Conservation (phyloP, 106 monocot species). For the Amphibolis antarctica region DNA sequence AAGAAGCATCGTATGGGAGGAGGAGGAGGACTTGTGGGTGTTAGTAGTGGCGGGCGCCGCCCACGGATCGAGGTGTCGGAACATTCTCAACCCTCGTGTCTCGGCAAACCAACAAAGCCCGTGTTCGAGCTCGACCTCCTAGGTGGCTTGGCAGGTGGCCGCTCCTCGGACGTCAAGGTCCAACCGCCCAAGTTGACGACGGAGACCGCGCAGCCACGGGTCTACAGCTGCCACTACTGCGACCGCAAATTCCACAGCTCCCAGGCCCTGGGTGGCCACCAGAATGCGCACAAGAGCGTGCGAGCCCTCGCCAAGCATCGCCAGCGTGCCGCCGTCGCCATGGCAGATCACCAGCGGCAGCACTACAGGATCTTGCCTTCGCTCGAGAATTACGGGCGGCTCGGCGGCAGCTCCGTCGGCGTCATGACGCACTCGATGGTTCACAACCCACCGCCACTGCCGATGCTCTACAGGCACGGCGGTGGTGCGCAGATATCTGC, state of each 20-base stretch:
- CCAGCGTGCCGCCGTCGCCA: not conserved
- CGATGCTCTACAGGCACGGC: not conserved
- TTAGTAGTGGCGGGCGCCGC: not conserved
- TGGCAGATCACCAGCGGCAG: not conserved
- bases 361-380: not conserved
- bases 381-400: not conserved
- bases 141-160: not conserved
- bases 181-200: not conserved
- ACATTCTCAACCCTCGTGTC: not conserved
- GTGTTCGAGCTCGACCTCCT: not conserved
- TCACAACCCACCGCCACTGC: not conserved
- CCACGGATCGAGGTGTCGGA: not conserved
- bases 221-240: conserved; percentile 1
- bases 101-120: not conserved
- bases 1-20: not conserved
- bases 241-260: conserved; percentile 9
- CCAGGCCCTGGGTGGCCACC: conserved; percentile 3
- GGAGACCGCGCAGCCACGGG: not conserved
- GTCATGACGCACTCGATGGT: not conserved
- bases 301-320: not conserved
- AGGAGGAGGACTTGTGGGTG: not conserved
- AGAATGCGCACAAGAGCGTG: conserved; percentile 4
- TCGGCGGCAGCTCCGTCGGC: not conserved
- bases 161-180: not conserved
- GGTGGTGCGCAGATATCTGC: no score